A percentile compares a stretch with the other conserved stretches of the same genome.
phyloP scores from a whole-genome alignment of 106 monocot genomes.

The Apostasia ramifera region DNA sequence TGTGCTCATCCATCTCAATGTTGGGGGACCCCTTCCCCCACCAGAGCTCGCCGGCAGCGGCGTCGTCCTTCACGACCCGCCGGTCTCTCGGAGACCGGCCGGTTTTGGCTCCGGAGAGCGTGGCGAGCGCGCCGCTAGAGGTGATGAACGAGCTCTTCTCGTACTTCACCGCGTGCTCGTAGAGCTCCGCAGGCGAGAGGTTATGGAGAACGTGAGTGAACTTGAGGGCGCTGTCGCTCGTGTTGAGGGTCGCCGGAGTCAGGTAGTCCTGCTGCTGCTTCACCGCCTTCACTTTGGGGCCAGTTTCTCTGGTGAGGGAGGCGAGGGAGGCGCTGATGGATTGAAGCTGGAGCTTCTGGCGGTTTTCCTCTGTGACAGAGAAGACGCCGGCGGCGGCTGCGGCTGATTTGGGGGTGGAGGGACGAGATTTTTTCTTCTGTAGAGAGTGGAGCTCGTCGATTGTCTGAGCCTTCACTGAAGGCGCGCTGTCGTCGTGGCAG shows the following conservation, averaged over 20 bases:
- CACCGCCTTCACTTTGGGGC: slow-evolving; percentile 48
- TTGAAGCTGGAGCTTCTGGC: slow-evolving; percentile 70
- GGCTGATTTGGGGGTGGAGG: slow-evolving; percentile 47
- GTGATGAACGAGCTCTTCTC: slow-evolving; percentile 71
- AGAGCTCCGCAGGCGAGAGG: slow-evolving; percentile 77
- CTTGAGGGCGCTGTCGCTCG: slow-evolving; percentile 83
- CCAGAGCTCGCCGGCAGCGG: slow-evolving; percentile 60
- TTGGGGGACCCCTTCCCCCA: slow-evolving; percentile 92
- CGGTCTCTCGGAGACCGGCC: slow-evolving; percentile 80
- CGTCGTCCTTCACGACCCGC: slow-evolving; percentile 64
- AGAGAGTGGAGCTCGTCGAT: slow-evolving; percentile 88
- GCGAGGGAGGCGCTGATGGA: slow-evolving; percentile 83
- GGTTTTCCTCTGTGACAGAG: slow-evolving; percentile 57
- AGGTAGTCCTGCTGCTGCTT: slow-evolving; percentile 28
- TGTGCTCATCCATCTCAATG: slow-evolving; percentile 90
- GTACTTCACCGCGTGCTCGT: slow-evolving; percentile 80
- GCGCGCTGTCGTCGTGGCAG: slow-evolving; percentile 81
- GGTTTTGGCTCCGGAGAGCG: slow-evolving; percentile 76
- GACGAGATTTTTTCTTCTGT: slow-evolving; percentile 73
- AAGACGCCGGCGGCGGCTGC: slow-evolving; percentile 15
- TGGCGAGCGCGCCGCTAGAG: slow-evolving; percentile 56
- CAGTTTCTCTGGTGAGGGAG: slow-evolving; percentile 65
- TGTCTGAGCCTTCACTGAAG: slow-evolving; percentile 71
- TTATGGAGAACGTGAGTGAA: slow-evolving; percentile 88
- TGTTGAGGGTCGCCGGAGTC: slow-evolving; percentile 31